phyloP scores from a whole-genome alignment of 129 eudicot genomes.

The Sambucus nigra region DNA sequence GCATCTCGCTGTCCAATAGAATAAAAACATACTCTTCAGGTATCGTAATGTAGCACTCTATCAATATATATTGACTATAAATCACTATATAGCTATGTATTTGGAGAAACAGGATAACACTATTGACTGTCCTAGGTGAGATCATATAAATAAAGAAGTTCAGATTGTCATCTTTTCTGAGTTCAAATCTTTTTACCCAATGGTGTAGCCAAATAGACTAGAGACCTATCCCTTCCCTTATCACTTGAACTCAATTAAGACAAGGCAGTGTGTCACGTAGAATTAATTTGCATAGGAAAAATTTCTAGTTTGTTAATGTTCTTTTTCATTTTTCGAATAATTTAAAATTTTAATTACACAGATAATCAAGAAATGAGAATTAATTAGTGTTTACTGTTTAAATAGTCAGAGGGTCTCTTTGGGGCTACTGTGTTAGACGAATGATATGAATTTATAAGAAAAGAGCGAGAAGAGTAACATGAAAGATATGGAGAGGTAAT shows the following conservation, averaged over 20 bases:
- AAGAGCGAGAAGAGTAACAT: no score
- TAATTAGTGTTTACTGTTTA: no score
- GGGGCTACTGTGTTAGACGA: no score
- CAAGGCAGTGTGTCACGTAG: background rate
- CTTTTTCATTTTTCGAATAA: no score
- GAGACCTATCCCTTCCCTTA: background rate
- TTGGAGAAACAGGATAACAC: background rate
- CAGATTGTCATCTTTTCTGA: background rate
- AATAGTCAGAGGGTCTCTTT: no score
- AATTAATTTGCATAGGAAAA: background rate
- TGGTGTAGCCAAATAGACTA: background rate
- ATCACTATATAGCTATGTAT: background rate
- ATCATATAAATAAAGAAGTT: background rate
- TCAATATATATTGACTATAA: background rate
- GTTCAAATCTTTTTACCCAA: background rate
- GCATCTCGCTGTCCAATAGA: constrained; percentile 59
- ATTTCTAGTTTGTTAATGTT: no score
- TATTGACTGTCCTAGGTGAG: background rate
- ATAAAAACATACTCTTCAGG: background rate
- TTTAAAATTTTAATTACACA: no score
- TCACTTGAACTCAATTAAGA: background rate
- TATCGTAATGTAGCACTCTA: background rate
- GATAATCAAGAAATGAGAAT: no score
- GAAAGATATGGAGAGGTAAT: no score
- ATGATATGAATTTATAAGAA: no score